Evolutionary conservation across 345 rosid species (phyloP), one percentile per base, ranked within the genome.

Genomic region (Sisymbrium altissimum): DNA sequence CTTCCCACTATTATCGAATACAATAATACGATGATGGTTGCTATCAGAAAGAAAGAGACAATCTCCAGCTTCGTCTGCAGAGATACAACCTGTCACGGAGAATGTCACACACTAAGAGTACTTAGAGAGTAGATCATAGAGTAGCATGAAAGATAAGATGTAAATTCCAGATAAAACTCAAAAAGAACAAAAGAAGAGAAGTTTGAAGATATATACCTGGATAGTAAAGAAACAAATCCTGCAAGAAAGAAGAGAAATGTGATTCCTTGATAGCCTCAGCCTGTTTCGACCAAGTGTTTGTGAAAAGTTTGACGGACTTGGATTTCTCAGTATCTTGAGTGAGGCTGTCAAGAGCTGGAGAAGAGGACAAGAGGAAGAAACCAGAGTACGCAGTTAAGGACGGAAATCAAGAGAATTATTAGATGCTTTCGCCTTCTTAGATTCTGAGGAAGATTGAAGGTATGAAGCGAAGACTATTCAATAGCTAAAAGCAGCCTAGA

Each of bases 21-120:
- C 71, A 38, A 95, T 82, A 61, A 95, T 82, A 23, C 99, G 93
- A 80, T 95, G 99, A 85, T 95, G 97, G 77, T 92, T 92, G 84
- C 86, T 86, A 84, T 95, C 99, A 30, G 99, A 95, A 71, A 95
- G 81, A 79, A 92, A 92, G 48, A 95, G 60, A 32, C 85, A 85
- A 60, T 75, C 49, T 23, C 89, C 85, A 83, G 40, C 67, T 84
- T 85, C 91, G 77, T 92, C 96, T 59, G 89, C 89, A 77, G 91
- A 85, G 60, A 95, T 64, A 69, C 98, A 86, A 50, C 88, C 98
- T 95, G 87, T 21, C 35, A 57, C 29, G 10, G 68, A 57, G 46
- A 70, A 64, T 27, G 39, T 30, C 68, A 45, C 23, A 45, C 35
- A 57, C 13, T 11, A 12, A 64, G 66, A 57, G 19, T 57, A 66